Evolutionary conservation across 163 green algal species (phyloP).

Genomic region (Chlorella variabilis): DNA sequence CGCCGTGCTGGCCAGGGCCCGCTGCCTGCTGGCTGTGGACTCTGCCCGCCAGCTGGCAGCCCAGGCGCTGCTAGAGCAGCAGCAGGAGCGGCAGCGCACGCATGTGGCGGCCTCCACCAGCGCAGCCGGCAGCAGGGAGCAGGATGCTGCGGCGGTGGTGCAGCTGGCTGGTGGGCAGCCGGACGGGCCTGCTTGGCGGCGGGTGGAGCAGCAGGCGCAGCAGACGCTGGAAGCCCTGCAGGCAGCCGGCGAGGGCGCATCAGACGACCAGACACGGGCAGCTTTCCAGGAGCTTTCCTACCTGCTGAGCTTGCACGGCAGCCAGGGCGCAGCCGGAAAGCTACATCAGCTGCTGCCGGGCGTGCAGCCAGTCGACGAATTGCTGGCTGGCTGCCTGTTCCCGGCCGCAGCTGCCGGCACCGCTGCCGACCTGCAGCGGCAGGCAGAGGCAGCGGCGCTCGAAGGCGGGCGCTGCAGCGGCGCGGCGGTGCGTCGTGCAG

Average conservation of each 20-base stretch:
- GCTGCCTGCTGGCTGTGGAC: background rate
- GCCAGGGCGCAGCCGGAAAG: background rate
- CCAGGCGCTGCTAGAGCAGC: slow-evolving; percentile 24
- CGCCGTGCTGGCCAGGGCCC: background rate
- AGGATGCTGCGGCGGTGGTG: background rate
- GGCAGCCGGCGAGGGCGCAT: background rate
- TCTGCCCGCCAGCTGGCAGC: background rate
- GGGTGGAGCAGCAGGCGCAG: slow-evolving; percentile 2
- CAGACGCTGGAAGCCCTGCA: background rate
- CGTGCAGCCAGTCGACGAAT: background rate
- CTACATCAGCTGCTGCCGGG: background rate
- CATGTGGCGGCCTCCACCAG: slow-evolving; percentile 30
- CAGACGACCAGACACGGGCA: background rate
- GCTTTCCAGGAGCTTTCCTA: slow-evolving; percentile 14
- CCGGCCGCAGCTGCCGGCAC: background rate
- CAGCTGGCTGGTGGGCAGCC: background rate
- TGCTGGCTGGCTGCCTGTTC: slow-evolving; percentile 10
- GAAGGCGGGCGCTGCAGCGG: background rate
- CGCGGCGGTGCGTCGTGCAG: background rate
- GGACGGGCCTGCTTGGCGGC: slow-evolving; percentile 1
- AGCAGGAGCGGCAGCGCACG: slow-evolving; percentile 31
- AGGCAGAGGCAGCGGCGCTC: background rate
- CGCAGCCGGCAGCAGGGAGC: slow-evolving; percentile 1
- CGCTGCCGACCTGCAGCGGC: background rate
- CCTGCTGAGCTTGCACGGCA: slow-evolving; percentile 14